Evolutionary conservation across 2,329 filamentous ascomycete genomes (phyloP), one percentile per base, ranked within the genome.

Genomic region (Fusarium coicis): DNA sequence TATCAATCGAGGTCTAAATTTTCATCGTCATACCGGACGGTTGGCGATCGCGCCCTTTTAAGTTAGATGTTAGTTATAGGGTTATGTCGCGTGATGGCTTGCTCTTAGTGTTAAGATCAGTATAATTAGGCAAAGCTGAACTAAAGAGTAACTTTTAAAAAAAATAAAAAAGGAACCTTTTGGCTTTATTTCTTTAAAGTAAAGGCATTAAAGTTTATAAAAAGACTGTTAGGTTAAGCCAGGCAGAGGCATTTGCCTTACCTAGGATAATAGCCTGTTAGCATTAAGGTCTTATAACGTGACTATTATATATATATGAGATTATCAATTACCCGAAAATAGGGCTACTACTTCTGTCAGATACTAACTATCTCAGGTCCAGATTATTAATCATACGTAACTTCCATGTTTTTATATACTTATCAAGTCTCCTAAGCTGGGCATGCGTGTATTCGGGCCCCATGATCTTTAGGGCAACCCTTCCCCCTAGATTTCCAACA

Each of bases 11-110:
- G 15, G 37, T 11, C 11, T 19, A 14, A 40, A 21, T 7, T 14
- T 40, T 40, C 9, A 30, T 10, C n/a, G 12, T 16, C 19, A 56
- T n/a, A n/a, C 2, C 28, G 1, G 5, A 40, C 21, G n/a, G 4
- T 11, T 23, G n/a, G 11, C 5, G 7, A 4, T 16, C 23, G 15
- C 14, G 7, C 7, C 3, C 19, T 14, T 37, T 14, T 58, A 26
- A 44, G 10, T 11, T 4, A 18, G 10, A 16, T 12, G 18, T 5
- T 23, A 12, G 21, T 23, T 15, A 10, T 11, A 32, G 16, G 32
- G 39, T 18, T 28, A 6, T 62, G 50, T 57, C 50, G 58, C 50
- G 58, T 62, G 58, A 62, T 44, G 10, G 3, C 8, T 39, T 62
- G 11, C 50, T 34, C 3, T 37, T 46, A 30, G 23, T 34, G 32